Base-by-base conservation (phyloP, 257 asterid species). In the Parsonsia alboflavescens region DNA sequence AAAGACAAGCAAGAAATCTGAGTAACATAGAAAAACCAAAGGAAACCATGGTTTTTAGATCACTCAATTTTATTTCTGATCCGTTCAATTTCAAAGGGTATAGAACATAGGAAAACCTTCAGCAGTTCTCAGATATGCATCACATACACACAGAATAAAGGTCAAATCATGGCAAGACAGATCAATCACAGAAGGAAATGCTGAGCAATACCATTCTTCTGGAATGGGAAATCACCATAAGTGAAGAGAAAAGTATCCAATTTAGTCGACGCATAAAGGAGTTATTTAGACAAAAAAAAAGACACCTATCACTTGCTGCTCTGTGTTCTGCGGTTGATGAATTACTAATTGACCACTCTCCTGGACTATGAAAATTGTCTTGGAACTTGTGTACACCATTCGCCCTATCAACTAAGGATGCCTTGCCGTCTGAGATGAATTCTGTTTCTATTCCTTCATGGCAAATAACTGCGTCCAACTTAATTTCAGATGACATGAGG, bases 301-400 rank as follows among this genome's bases (percentile, higher is more conserved):
- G 45, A 22, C 39, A 85, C 89, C 89, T 85, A 80, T 70, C 83
- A 74, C 73, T 78, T 63, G 74, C 75, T 46, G 56, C 46, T 75
- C 81, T 82, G 46, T 50, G 76, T 49, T 74, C 86, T 36, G 77
- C 77, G n/a, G 39, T 70, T 33, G 70, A 64, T 36, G 54, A 54
- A 28, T 68, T 36, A 52, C 68, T 68, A 57, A 64, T 44, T n/a
- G 85, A 59, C 85, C 84, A 74, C 36, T 71, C 81, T 70, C 78
- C 80, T n/a, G 52, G 79, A 68, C 77, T 79, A 72, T 48, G 81
- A 5, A 65, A 76, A 59, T 78, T 82, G 46, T 79, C 80, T 52
- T 73, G 70, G 2, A 70, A n/a, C 76, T 66, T 75, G 65, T 74
- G 72, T 10, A 76, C 58, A 70, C 49, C 78, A 66, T 75, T 76